Evolutionary conservation across 2,329 filamentous ascomycete species (phyloP).

Genomic region (Ceratocystis lukuohia): DNA sequence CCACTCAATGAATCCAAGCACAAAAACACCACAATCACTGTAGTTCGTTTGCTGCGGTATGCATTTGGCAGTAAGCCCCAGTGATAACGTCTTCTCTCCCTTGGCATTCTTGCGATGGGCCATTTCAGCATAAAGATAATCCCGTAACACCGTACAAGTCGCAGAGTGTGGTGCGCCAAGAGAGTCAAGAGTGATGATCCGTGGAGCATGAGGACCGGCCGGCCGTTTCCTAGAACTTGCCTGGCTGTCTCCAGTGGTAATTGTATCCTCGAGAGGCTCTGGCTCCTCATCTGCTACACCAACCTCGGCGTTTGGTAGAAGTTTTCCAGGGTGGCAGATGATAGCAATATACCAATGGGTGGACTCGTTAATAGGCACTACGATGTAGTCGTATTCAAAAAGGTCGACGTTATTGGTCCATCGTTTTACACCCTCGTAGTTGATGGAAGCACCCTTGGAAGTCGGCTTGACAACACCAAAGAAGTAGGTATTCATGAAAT

Average conservation of each 20-base stretch:
- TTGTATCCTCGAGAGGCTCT: background rate
- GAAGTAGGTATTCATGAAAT: slow-evolving; percentile 90
- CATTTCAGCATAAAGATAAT: slow-evolving; percentile 66
- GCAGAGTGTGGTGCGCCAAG: slow-evolving; percentile 50
- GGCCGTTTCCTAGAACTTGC: background rate
- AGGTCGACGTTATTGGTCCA: slow-evolving; percentile 84
- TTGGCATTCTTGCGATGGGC: slow-evolving; percentile 41
- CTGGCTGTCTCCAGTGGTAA: background rate
- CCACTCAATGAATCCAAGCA: slow-evolving; percentile 70
- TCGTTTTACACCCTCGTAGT: slow-evolving; percentile 70
- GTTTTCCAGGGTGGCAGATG: slow-evolving; percentile 70
- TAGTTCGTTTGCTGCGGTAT: slow-evolving; percentile 74
- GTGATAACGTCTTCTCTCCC: slow-evolving; percentile 27
- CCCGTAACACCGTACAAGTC: slow-evolving; percentile 55
- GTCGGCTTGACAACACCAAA: slow-evolving; percentile 57
- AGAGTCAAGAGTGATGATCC: slow-evolving; percentile 81
- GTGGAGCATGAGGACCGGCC: slow-evolving; percentile 41
- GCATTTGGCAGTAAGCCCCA: slow-evolving; percentile 53
- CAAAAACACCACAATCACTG: slow-evolving; percentile 78
- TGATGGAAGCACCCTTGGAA: slow-evolving; percentile 42
- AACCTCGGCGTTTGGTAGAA: slow-evolving; percentile 30
- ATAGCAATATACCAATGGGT: slow-evolving; percentile 91
- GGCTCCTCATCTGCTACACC: background rate
- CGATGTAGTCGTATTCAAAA: slow-evolving; percentile 73
- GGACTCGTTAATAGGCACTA: slow-evolving; percentile 82